These are phyloP conservation scores for Boletus subcaerulescens DNA, from an alignment of 768 basidiomycete species.

Conservation along the genomic window DNA sequence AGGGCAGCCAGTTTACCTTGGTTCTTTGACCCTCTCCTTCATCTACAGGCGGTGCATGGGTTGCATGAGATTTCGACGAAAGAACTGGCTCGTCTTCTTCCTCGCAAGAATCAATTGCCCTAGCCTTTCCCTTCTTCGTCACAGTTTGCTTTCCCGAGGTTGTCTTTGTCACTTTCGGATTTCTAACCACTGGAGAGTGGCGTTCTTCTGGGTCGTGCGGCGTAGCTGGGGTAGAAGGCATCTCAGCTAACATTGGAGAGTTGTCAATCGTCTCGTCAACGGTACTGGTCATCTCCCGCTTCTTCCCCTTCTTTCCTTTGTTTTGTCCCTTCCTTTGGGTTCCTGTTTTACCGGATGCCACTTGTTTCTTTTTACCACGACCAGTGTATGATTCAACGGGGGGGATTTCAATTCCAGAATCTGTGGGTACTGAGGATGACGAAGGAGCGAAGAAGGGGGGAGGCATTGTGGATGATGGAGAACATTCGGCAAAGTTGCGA, in stretches of 20 bases:
- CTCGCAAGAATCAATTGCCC: constrained; percentile 21
- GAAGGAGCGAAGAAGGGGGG: constrained; percentile 48
- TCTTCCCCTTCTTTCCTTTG: constrained; percentile 30
- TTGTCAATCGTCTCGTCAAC: constrained; percentile 12
- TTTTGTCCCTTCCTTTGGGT: constrained; percentile 16
- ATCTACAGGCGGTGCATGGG: neutral
- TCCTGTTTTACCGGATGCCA: constrained; percentile 19
- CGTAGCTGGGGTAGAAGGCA: neutral
- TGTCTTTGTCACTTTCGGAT: constrained; percentile 19
- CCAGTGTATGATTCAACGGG: neutral
- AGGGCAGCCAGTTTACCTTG: constrained; percentile 12
- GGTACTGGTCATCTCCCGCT: constrained; percentile 13
- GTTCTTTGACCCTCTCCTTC: constrained; percentile 7
- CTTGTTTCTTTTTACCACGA: constrained; percentile 14
- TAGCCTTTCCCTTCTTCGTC: constrained; percentile 31
- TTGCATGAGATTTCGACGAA: neutral
- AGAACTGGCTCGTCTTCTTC: constrained; percentile 21
- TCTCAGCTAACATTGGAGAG: constrained; percentile 1
- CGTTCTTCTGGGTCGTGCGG: neutral
- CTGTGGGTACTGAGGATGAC: constrained; percentile 34
- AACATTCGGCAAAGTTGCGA: neutral
- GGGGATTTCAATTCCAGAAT: constrained; percentile 29
- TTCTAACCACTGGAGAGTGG: neutral
- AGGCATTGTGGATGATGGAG: constrained; percentile 28
- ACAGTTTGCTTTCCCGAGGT: constrained; percentile 7